Evolutionary conservation across 495 filamentous ascomycete species (phyloP).

Genomic region (Annulohypoxylon nitens): DNA sequence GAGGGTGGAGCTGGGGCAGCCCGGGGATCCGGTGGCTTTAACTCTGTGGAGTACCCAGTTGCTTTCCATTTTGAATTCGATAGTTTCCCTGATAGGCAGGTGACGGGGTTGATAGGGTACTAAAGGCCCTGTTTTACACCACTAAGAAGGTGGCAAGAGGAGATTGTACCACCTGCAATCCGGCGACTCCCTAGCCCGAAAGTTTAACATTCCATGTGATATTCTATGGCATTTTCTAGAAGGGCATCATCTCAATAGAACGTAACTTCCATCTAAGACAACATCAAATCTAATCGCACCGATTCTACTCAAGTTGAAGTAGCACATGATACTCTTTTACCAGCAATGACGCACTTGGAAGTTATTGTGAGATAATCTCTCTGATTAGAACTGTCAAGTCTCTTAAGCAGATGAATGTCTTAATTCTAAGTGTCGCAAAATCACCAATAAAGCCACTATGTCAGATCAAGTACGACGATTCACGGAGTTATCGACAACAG

Average conservation of each 20-base stretch:
- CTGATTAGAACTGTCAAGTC: too few relatives aligned
- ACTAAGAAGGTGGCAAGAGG: slow-evolving; percentile 8
- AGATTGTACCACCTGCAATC: slow-evolving; percentile 15
- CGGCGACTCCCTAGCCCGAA: slow-evolving; percentile 3
- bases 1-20: not conserved
- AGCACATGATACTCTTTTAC: not conserved
- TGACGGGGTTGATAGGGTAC: slow-evolving; percentile 5
- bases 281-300: not conserved
- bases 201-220: slow-evolving; percentile 5
- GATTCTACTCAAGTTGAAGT: not conserved
- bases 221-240: not conserved
- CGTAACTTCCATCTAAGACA: not conserved
- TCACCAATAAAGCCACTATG: too few relatives aligned
- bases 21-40: slow-evolving; percentile 17
- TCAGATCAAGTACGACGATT: too few relatives aligned
- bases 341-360: not conserved
- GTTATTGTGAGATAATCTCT: not conserved
- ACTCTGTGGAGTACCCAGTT: not conserved
- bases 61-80: not conserved
- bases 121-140: not conserved
- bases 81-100: slow-evolving; percentile 14
- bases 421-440: too few relatives aligned
- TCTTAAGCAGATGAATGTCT: too few relatives aligned
- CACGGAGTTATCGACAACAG: too few relatives aligned
- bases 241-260: not conserved